These are phyloP conservation scores for Podospora bellae-mahoneyi DNA, from an alignment of 495 filamentous ascomycete genomes.

Conservation along the genomic window DNA sequence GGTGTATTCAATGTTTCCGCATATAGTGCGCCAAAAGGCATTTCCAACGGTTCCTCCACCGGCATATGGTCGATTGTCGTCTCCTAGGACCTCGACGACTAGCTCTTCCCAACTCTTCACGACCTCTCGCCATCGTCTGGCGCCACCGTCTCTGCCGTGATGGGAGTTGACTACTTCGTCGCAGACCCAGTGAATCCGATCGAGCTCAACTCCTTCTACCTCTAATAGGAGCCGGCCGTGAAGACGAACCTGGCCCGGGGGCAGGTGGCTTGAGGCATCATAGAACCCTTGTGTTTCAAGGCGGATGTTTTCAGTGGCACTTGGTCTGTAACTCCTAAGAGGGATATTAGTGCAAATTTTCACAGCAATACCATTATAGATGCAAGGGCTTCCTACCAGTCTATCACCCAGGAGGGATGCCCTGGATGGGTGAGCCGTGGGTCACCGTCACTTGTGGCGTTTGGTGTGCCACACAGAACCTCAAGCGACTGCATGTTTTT, in stretches of 20 bases:
- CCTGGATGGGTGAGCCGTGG: background rate
- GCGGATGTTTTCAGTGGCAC: constrained; percentile 16
- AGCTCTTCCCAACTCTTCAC: constrained; percentile 8
- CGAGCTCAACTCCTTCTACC: constrained; percentile 17
- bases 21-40: constrained; percentile 28
- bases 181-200: constrained; percentile 19
- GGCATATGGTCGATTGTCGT: constrained; percentile 1
- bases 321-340: constrained; percentile 14
- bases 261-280: constrained; percentile 14
- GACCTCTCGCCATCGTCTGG: constrained; percentile 15
- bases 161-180: constrained; percentile 14
- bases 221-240: constrained; percentile 15
- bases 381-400: constrained; percentile 15
- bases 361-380: background rate
- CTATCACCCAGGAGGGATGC: constrained; percentile 24
- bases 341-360: background rate
- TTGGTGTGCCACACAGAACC: constrained; percentile 18
- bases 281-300: constrained; percentile 18
- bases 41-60: constrained; percentile 14
- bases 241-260: background rate
- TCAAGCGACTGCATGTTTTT: constrained; percentile 18
- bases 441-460: constrained; percentile 1
- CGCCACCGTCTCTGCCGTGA: background rate
- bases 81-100: background rate
- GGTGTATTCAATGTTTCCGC: constrained; percentile 22